phyloP scores from a whole-genome alignment of 2,329 filamentous ascomycete genomes.

The Alternaria dauci region DNA sequence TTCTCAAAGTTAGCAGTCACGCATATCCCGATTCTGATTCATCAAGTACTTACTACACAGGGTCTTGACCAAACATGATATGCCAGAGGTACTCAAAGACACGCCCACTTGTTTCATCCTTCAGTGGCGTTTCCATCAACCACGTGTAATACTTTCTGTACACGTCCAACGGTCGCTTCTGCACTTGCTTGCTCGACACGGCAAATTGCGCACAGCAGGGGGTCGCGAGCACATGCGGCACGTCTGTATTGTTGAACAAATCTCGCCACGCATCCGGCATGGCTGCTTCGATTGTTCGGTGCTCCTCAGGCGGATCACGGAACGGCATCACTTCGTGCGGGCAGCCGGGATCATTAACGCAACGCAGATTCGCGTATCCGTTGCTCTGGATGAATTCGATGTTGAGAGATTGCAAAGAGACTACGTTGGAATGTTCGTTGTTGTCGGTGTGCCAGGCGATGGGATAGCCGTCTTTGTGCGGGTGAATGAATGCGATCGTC shows the following conservation, averaged over 20 bases:
- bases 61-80: conserved; percentile 33
- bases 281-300: conserved; percentile 21
- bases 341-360: conserved; percentile 50
- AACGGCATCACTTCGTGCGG: conserved; percentile 51
- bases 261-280: conserved; percentile 30
- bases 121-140: conserved; percentile 31
- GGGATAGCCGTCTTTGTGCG: conserved; percentile 25
- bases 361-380: conserved; percentile 55
- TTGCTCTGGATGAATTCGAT: conserved; percentile 50
- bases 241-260: conserved; percentile 21
- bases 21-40: neutral
- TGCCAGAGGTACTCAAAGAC: conserved; percentile 42
- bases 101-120: conserved; percentile 33
- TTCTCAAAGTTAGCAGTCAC: conserved; percentile 16
- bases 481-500: conserved; percentile 31
- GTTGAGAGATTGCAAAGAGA: conserved; percentile 34
- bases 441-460: conserved; percentile 19
- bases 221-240: conserved; percentile 49
- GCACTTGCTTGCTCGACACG: conserved; percentile 42
- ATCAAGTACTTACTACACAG: conserved; percentile 30
- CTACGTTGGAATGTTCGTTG: conserved; percentile 18
- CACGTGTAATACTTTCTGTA: conserved; percentile 38
- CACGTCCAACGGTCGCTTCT: conserved; percentile 32
- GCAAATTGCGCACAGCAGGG: conserved; percentile 56
- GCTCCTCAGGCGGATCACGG: conserved; percentile 28